Conservation (phyloP, 495 filamentous ascomycete genomes). For the Penicillium soppii region DNA sequence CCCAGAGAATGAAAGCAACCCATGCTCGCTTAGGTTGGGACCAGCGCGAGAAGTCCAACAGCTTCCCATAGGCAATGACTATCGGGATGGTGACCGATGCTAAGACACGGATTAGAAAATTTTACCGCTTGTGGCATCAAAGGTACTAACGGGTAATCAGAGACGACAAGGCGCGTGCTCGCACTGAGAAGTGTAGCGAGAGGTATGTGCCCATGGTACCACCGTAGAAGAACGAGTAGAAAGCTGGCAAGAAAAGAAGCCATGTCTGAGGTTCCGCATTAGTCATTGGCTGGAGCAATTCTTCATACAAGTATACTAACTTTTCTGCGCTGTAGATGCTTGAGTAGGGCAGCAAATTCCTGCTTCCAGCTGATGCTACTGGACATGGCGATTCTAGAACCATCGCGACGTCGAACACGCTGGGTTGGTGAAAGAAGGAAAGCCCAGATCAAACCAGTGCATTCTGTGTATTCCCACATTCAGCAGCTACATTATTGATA, state of each 20-base stretch:
- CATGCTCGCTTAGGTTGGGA: background rate
- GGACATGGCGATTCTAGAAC: background rate
- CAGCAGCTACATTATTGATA: background rate
- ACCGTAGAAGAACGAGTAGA: conserved; percentile 1
- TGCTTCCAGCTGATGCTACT: background rate
- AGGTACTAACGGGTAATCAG: background rate
- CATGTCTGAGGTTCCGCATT: background rate
- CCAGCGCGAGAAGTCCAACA: conserved; percentile 1
- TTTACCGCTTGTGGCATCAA: background rate
- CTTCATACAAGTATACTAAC: background rate
- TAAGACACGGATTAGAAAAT: background rate
- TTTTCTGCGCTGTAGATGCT: background rate
- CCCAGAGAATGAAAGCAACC: background rate
- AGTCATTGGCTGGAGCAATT: background rate
- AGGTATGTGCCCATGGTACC: background rate
- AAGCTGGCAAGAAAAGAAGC: background rate
- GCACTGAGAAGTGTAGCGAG: conserved; percentile 1
- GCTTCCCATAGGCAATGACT: background rate
- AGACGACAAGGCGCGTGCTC: background rate
- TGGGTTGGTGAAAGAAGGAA: background rate
- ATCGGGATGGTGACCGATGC: conserved; percentile 1
- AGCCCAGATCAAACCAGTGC: background rate
- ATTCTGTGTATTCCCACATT: background rate
- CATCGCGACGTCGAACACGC: background rate
- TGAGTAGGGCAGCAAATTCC: background rate